These are phyloP conservation scores for Pochonia chlamydosporia DNA, from an alignment of 2,329 filamentous ascomycete genomes.

Conservation along the genomic window DNA sequence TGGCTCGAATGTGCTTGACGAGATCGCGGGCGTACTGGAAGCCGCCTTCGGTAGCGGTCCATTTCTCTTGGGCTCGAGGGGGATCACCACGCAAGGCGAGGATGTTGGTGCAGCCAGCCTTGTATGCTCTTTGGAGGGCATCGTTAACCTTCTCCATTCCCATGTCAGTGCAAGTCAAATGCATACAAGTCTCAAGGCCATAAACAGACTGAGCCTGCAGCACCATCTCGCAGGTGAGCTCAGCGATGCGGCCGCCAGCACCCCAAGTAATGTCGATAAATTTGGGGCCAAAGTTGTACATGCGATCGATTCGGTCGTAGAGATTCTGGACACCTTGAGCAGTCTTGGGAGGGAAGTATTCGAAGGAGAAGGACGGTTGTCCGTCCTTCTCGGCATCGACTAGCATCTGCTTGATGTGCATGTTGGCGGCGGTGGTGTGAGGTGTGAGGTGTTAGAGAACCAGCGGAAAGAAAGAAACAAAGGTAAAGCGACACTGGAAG, in stretches of 20 bases:
- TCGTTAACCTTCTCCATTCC: conserved; percentile 84
- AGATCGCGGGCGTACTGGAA: conserved; percentile 93
- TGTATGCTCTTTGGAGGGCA: conserved; percentile 82
- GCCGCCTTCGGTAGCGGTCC: conserved; percentile 79
- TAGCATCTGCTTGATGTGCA: conserved; percentile 96
- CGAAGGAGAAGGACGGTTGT: conserved; percentile 92
- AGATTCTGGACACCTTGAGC: conserved; percentile 97
- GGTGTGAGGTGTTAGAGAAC: not conserved
- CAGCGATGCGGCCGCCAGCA: conserved; percentile 83
- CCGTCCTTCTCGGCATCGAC: conserved; percentile 71
- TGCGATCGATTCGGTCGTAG: conserved; percentile 98
- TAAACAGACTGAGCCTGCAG: conserved; percentile 91
- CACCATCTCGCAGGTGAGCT: conserved; percentile 96
- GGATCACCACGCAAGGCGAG: conserved; percentile 89
- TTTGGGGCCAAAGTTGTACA: conserved; percentile 88
- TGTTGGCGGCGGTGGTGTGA: conserved; percentile 38
- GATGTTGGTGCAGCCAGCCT: conserved; percentile 95
- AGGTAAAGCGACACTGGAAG: not conserved
- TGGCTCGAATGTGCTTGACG: conserved; percentile 73
- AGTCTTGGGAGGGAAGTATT: conserved; percentile 98
- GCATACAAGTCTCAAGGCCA: conserved; percentile 97
- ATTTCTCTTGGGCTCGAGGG: conserved; percentile 87
- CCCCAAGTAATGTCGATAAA: conserved; percentile 99
- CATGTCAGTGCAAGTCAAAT: conserved; percentile 98
- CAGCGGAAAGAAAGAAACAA: not conserved